A percentile compares a stretch with the other conserved stretches of the same genome.
phyloP scores from a whole-genome alignment of 192 early-diverging fungal genomes.

The Linnemannia hyalina region DNA sequence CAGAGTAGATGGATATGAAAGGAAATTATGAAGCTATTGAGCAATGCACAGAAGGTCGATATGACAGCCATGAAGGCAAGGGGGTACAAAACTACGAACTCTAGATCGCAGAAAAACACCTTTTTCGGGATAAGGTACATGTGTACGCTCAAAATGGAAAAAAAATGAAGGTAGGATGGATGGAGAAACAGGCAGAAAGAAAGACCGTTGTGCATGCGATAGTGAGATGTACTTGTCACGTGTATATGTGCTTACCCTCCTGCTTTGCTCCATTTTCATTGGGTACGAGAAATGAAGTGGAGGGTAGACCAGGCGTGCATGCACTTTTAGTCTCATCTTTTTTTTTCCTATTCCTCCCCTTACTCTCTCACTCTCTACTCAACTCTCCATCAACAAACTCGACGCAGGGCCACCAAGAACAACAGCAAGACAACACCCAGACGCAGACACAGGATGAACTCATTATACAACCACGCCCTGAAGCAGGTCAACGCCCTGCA shows the following conservation, averaged over 20 bases:
- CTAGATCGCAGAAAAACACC: background rate
- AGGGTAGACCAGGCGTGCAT: background rate
- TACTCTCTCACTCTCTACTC: background rate
- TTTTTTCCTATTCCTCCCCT: background rate
- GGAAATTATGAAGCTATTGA: slow-evolving; percentile 5
- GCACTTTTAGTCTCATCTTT: background rate
- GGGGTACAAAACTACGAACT: no score
- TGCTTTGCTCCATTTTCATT: no score
- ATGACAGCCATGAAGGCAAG: background rate
- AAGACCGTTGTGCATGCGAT: background rate
- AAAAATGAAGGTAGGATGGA: background rate
- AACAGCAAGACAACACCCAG: background rate
- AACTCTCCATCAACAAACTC: background rate
- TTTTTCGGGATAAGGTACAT: background rate
- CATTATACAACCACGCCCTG: slow-evolving; percentile 69
- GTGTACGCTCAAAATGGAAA: background rate
- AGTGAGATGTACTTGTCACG: background rate
- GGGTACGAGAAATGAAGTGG: no score
- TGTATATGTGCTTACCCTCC: background rate
- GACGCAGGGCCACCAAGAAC: background rate
- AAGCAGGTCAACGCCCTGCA: slow-evolving; percentile 67
- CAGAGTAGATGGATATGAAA: background rate
- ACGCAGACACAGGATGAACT: slow-evolving; percentile 60
- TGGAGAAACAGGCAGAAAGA: background rate
- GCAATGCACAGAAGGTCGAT: background rate